Conservation (phyloP, 495 filamentous ascomycete genomes). For the Penicillium pancosmium region DNA sequence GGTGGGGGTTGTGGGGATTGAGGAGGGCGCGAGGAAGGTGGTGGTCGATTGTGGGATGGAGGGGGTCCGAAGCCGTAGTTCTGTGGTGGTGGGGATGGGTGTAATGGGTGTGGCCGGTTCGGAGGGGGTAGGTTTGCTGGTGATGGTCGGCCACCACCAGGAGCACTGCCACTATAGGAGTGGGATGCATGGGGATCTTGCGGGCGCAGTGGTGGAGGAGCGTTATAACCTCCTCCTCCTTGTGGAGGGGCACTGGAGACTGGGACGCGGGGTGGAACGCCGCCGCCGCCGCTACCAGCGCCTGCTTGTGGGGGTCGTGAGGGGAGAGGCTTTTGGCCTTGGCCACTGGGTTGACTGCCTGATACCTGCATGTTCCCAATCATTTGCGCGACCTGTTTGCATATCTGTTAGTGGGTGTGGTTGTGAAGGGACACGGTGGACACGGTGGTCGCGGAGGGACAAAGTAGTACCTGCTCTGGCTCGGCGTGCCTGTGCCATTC, state of each 20-base stretch:
- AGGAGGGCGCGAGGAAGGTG: slow-evolving; percentile 62
- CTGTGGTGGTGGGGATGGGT: slow-evolving; percentile 59
- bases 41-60: slow-evolving; percentile 49
- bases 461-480: slow-evolving; percentile 77
- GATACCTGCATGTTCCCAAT: slow-evolving; percentile 45
- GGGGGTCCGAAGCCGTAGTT: slow-evolving; percentile 63
- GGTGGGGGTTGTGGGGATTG: too few species aligned
- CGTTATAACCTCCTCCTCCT: slow-evolving; percentile 22
- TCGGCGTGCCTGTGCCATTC: slow-evolving; percentile 77
- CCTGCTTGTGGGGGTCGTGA: slow-evolving; percentile 31
- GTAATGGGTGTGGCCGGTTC: slow-evolving; percentile 45
- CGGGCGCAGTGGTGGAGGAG: slow-evolving; percentile 30
- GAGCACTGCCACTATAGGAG: slow-evolving; percentile 32
- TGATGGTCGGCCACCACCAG: slow-evolving; percentile 24
- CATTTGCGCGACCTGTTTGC: slow-evolving; percentile 55
- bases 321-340: slow-evolving; percentile 28
- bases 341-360: slow-evolving; percentile 13
- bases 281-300: slow-evolving; percentile 27
- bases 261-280: slow-evolving; percentile 34
- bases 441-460: neutral
- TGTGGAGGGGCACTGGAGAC: slow-evolving; percentile 35
- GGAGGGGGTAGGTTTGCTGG: slow-evolving; percentile 26
- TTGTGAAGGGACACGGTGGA: slow-evolving; percentile 2
- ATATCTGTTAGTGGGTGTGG: slow-evolving; percentile 7
- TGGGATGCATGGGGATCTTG: slow-evolving; percentile 32